Conservation (phyloP, 352 stramenopile species). For the Phytophthora melonis region DNA sequence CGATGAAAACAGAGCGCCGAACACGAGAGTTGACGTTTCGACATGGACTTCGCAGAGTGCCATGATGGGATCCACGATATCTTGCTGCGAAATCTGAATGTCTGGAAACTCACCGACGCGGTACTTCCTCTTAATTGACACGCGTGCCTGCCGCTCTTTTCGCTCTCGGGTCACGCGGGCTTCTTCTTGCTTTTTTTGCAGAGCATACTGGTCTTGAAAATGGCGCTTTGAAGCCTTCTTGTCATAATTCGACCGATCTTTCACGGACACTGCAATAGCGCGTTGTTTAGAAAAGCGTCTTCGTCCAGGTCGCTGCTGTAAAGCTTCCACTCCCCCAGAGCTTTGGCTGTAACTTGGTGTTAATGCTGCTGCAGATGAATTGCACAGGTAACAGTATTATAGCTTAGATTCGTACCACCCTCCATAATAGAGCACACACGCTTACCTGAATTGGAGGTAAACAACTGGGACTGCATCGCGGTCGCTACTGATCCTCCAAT, state of each 20-base stretch:
- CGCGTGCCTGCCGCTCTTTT: slow-evolving; percentile 57
- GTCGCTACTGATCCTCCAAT: slow-evolving; percentile 12
- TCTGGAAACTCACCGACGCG: slow-evolving; percentile 78
- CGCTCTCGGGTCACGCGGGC: slow-evolving; percentile 58
- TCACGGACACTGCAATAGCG: not conserved
- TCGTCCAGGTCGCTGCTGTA: slow-evolving; percentile 11
- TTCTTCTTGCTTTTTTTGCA: slow-evolving; percentile 65
- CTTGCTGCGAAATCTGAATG: slow-evolving; percentile 78
- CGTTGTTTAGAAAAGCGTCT: slow-evolving; percentile 48
- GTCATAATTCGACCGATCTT: slow-evolving; percentile 31
- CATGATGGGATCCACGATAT: slow-evolving; percentile 78
- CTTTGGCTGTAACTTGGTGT: slow-evolving; percentile 18
- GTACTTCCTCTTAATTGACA: slow-evolving; percentile 78
- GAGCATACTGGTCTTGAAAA: slow-evolving; percentile 72
- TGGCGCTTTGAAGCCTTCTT: slow-evolving; percentile 52
- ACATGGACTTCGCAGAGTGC: slow-evolving; percentile 63
- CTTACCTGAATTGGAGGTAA: slow-evolving; percentile 40
- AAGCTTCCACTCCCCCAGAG: slow-evolving; percentile 8
- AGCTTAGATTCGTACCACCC: not conserved
- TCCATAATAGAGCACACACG: slow-evolving; percentile 1
- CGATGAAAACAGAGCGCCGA: slow-evolving; percentile 53
- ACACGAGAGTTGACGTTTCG: slow-evolving; percentile 53
- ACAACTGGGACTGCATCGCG: slow-evolving; percentile 61
- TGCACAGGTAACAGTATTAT: not conserved
- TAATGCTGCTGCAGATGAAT: slow-evolving; percentile 13